A percentile compares a stretch with the other conserved stretches of the same genome.
Conservation (phyloP, 768 basidiomycete genomes). For the Mrakia blollopis region DNA sequence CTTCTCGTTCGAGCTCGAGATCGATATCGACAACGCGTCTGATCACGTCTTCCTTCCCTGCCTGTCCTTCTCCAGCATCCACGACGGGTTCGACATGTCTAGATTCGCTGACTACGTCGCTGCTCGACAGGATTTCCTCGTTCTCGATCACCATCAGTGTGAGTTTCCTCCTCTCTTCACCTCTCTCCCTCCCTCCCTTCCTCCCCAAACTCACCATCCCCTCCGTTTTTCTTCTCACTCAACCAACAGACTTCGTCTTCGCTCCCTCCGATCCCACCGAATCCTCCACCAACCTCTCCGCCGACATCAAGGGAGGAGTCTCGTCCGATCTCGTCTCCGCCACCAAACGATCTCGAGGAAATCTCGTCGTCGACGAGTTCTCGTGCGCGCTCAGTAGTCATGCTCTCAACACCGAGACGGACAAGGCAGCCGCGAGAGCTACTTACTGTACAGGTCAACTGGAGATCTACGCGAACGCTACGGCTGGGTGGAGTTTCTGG, state of each 20-base stretch:
- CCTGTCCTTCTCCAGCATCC: constrained; percentile 29
- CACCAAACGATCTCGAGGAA: constrained; percentile 39
- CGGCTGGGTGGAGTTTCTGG: constrained; percentile 69
- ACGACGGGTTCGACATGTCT: constrained; percentile 40
- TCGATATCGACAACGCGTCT: background rate
- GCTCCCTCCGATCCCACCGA: constrained; percentile 35
- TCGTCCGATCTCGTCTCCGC: constrained; percentile 32
- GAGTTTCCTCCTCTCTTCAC: background rate
- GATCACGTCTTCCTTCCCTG: background rate
- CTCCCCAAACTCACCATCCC: background rate
- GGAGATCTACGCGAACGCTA: constrained; percentile 54
- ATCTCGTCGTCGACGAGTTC: constrained; percentile 43
- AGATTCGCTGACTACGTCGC: constrained; percentile 39
- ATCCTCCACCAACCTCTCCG: constrained; percentile 33
- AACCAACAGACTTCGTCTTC: constrained; percentile 35
- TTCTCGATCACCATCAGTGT: constrained; percentile 38
- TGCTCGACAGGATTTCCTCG: constrained; percentile 46
- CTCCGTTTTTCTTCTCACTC: too few relatives aligned
- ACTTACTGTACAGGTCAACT: constrained; percentile 59
- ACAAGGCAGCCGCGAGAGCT: constrained; percentile 50
- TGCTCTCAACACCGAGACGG: constrained; percentile 52
- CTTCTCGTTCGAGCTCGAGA: background rate
- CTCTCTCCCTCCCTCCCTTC: background rate
- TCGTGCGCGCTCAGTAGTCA: constrained; percentile 53
- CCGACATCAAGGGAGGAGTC: constrained; percentile 40